phyloP scores from a whole-genome alignment of 331 rosid species.

The Dryas integrifolia region DNA sequence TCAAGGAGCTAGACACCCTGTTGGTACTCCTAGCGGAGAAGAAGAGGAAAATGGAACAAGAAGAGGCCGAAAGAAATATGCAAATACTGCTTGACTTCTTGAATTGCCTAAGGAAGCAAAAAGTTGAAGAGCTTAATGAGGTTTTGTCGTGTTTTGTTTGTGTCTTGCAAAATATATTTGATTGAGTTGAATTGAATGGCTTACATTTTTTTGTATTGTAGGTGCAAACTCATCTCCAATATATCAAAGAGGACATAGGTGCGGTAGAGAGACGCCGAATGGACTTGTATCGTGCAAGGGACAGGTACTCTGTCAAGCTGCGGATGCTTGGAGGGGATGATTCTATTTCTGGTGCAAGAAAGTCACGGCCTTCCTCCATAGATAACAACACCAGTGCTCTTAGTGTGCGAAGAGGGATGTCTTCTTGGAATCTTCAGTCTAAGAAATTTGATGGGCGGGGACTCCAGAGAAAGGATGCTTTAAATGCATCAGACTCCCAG shows the following conservation, averaged over 20 bases:
- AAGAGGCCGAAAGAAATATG: slow-evolving; percentile 96
- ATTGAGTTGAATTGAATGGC: slow-evolving; percentile 12
- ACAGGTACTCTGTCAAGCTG: slow-evolving; percentile 72
- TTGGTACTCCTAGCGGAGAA: slow-evolving; percentile 75
- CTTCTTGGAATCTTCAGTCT: slow-evolving; percentile 54
- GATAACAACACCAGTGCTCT: slow-evolving; percentile 58
- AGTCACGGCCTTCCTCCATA: slow-evolving; percentile 60
- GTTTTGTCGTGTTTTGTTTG: slow-evolving; percentile 33
- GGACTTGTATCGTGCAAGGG: slow-evolving; percentile 73
- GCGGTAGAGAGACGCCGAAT: slow-evolving; percentile 87
- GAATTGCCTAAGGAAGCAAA: slow-evolving; percentile 84
- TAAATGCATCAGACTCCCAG: slow-evolving; percentile 69
- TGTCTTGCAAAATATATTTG: slow-evolving; percentile 6
- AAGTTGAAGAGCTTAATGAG: slow-evolving; percentile 82
- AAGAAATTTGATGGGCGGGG: slow-evolving; percentile 63
- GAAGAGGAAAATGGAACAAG: slow-evolving; percentile 98
- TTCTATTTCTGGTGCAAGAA: slow-evolving; percentile 51
- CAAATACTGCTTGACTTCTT: slow-evolving; percentile 85
- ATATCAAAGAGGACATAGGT: slow-evolving; percentile 80
- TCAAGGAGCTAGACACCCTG: slow-evolving; percentile 82
- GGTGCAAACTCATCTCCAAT: slow-evolving; percentile 95
- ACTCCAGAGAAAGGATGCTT: slow-evolving; percentile 58
- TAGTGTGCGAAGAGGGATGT: slow-evolving; percentile 52
- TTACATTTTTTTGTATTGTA: slow-evolving; percentile 33
- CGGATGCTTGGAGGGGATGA: slow-evolving; percentile 63